Evolutionary conservation across 2,329 filamentous ascomycete genomes (phyloP).

Genomic region (Paecilomyces niveus): DNA sequence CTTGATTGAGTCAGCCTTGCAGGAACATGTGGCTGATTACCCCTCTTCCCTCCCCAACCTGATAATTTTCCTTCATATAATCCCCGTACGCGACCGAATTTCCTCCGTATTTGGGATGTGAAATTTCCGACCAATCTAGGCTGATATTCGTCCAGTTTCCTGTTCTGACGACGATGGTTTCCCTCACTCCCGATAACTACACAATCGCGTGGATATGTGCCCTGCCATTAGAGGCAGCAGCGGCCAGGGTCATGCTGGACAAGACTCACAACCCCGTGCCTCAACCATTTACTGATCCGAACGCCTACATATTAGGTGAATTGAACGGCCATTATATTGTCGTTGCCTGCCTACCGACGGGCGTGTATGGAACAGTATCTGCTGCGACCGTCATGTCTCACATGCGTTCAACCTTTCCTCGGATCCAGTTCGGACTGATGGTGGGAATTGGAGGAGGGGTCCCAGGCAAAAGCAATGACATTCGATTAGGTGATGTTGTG

Average conservation of each 20-base stretch:
- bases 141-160: no score
- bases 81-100: no score
- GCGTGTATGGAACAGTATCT: slow-evolving; percentile 13
- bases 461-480: slow-evolving; percentile 13
- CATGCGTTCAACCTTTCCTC: slow-evolving; percentile 17
- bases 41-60: no score
- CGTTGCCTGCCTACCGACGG: slow-evolving; percentile 14
- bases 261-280: neutral
- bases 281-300: slow-evolving; percentile 9
- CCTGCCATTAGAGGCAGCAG: neutral
- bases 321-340: slow-evolving; percentile 18
- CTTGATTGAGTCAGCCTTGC: no score
- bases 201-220: neutral
- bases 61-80: no score
- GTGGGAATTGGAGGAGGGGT: slow-evolving; percentile 25
- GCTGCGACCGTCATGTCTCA: slow-evolving; percentile 15
- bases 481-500: slow-evolving; percentile 18
- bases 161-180: no score
- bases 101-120: no score
- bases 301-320: slow-evolving; percentile 16
- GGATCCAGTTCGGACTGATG: slow-evolving; percentile 17
- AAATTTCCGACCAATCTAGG: no score
- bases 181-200: neutral
- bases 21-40: no score
- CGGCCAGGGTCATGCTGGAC: neutral